Base-by-base conservation (phyloP, 106 monocot genomes). In the Dioscorea zingiberensis region DNA sequence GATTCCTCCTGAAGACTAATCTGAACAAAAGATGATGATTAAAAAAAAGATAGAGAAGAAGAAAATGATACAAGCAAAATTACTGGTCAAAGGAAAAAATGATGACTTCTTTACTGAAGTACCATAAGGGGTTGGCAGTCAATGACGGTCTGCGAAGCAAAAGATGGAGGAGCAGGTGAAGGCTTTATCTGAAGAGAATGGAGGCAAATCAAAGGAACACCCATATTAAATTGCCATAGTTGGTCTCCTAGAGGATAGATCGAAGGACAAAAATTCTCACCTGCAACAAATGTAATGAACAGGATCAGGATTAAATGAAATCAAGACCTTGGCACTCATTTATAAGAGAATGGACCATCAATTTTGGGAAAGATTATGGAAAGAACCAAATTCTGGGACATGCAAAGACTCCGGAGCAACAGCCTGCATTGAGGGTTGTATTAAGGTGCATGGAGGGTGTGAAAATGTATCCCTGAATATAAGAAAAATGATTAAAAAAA, bases 1-100 rank as follows among this genome's bases (percentile, higher is more conserved):
- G 97, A 83, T 69, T 90, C 88, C 67, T 98, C 97, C 73, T 92
- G 91, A 67, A 98, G 88, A 67, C 81, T 74, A 65, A 98, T 38
- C 38, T 38, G 38, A 38, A 38, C 38, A 38, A 38, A 38, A 38
- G 38, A 38, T 6, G 10, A 38, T 30, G 4, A 38, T 38, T 38
- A 38, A 38, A 38, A 10, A 38, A 1, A 38, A 38, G 6, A 38
- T 38, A 38, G 6, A 2, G 10, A 38, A 10, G 38, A 8, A 38
- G 38, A 38, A 38, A 1, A 38, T 38, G 38, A 38, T 38, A 38
- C 38, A 38, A 10, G 38, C 10, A 38, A 38, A 38, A 38, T 38
- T 10, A 6, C 38, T 38, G 38, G 38, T 38, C 38, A 38, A 38
- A 8, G 38, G 38, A n/a, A 38, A 1, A 1, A 6, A 38, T 38